phyloP scores from a whole-genome alignment of 352 stramenopile genomes.

The Phytopythium chamaehyphon region DNA sequence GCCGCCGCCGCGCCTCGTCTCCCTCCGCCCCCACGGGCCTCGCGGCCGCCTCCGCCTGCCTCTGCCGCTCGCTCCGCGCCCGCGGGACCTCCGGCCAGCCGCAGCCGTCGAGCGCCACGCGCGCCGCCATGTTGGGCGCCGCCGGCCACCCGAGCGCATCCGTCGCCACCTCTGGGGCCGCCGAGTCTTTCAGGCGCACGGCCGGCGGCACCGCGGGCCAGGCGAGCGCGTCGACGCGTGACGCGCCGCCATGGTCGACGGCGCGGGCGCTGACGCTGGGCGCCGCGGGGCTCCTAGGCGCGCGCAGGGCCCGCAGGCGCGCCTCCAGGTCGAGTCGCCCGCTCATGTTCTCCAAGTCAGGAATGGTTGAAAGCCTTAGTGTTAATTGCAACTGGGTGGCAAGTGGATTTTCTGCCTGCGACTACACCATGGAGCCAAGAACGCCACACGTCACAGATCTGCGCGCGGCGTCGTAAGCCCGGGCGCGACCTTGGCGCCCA shows the following conservation, averaged over 20 bases:
- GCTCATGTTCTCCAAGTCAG: constrained; percentile 7
- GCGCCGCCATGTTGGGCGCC: constrained; percentile 4
- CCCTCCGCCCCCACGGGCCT: background rate
- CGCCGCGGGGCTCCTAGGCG: constrained; percentile 17
- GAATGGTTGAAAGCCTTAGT: background rate
- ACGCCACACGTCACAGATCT: constrained; percentile 16
- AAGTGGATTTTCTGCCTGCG: too few species aligned
- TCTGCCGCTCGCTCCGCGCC: background rate
- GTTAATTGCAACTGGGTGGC: background rate
- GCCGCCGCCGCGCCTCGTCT: background rate
- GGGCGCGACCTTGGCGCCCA: constrained; percentile 50
- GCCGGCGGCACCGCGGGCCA: constrained; percentile 18
- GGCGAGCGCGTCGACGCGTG: constrained; percentile 10
- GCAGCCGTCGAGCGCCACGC: constrained; percentile 5
- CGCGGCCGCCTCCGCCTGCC: background rate
- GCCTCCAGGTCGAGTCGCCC: constrained; percentile 53
- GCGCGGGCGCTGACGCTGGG: constrained; percentile 6
- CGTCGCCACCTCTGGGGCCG: constrained; percentile 1
- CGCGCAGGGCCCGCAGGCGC: constrained; percentile 47
- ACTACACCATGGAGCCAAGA: too few species aligned
- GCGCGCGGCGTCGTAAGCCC: constrained; percentile 52
- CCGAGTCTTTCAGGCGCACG: background rate
- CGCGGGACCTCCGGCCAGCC: constrained; percentile 11
- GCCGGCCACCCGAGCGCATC: constrained; percentile 5
- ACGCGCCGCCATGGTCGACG: background rate